Conservation (phyloP, 2,329 filamentous ascomycete genomes). For the Clarireedia homoeocarpa region DNA sequence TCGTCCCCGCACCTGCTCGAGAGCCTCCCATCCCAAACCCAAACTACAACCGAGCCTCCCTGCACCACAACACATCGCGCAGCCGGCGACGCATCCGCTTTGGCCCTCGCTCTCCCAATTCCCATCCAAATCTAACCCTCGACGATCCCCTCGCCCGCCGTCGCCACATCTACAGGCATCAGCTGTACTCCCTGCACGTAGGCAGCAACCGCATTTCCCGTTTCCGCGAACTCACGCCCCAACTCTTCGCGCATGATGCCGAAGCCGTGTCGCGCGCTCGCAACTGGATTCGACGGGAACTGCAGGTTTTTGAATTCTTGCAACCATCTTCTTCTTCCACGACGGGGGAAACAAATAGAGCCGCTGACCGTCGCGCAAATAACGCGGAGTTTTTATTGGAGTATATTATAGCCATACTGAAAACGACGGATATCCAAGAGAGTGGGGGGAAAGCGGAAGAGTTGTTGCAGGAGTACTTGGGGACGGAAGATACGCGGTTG, state of each 20-base stretch:
- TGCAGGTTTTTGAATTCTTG: conserved; percentile 75
- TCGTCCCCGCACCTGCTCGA: conserved; percentile 9
- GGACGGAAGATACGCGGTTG: conserved; percentile 61
- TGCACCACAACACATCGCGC: background rate
- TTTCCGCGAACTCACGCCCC: conserved; percentile 66
- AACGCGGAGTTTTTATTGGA: conserved; percentile 82
- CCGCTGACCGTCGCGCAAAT: conserved; percentile 41
- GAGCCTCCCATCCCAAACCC: background rate
- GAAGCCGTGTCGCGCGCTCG: conserved; percentile 69
- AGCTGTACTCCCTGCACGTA: conserved; percentile 71
- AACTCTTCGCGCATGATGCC: conserved; percentile 53
- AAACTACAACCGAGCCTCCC: too few species aligned
- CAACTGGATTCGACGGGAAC: conserved; percentile 74
- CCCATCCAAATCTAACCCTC: conserved; percentile 10
- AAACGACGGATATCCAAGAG: conserved; percentile 73
- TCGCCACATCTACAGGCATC: conserved; percentile 62
- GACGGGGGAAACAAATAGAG: background rate
- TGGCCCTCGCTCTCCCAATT: background rate
- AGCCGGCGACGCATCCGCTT: background rate
- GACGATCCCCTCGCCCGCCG: conserved; percentile 41
- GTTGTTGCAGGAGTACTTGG: conserved; percentile 70
- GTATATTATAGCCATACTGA: conserved; percentile 77
- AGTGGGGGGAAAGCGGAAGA: conserved; percentile 73
- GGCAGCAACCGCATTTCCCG: conserved; percentile 72
- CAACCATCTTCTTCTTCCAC: conserved; percentile 21